Conservation (phyloP, 306 rosid species). For the Begonia peltatifolia region DNA sequence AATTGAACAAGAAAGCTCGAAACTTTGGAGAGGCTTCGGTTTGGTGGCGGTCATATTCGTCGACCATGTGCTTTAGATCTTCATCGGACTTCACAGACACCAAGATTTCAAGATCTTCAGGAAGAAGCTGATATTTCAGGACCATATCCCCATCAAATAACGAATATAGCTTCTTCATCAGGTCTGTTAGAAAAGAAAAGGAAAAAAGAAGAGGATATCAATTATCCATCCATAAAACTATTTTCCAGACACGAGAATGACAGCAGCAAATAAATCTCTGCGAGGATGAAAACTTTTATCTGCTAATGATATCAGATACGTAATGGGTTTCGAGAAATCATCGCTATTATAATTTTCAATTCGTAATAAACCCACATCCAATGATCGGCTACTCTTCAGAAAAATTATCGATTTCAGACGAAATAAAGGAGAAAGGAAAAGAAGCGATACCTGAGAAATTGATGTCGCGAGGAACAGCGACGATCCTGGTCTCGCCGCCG, state of each 20-base stretch:
- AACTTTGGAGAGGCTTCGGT: conserved; percentile 30
- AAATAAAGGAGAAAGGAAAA: not conserved
- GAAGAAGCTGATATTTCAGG: conserved; percentile 50
- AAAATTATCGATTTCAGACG: conserved; percentile 1
- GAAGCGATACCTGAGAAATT: conserved; percentile 34
- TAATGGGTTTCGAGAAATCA: no score
- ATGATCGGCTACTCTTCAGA: not conserved
- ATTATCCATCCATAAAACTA: not conserved
- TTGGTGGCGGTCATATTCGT: conserved; percentile 44
- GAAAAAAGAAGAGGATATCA: not conserved
- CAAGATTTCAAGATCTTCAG: conserved; percentile 55
- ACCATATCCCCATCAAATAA: conserved; percentile 42
- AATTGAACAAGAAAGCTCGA: conserved; percentile 48
- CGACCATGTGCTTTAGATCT: conserved; percentile 67
- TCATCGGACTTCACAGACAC: conserved; percentile 49
- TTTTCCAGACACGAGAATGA: not conserved
- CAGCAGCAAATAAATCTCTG: not conserved
- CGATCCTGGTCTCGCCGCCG: conserved; percentile 84
- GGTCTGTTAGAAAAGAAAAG: conserved; percentile 19
- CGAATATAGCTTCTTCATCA: conserved; percentile 41
- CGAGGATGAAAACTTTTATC: no score
- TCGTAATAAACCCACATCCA: not conserved
- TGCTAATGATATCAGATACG: no score
- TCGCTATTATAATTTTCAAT: no score
- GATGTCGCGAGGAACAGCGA: conserved; percentile 35